Base-by-base conservation (phyloP, 495 filamentous ascomycete genomes). In the Aspergillus sclerotiicarbonarius region DNA sequence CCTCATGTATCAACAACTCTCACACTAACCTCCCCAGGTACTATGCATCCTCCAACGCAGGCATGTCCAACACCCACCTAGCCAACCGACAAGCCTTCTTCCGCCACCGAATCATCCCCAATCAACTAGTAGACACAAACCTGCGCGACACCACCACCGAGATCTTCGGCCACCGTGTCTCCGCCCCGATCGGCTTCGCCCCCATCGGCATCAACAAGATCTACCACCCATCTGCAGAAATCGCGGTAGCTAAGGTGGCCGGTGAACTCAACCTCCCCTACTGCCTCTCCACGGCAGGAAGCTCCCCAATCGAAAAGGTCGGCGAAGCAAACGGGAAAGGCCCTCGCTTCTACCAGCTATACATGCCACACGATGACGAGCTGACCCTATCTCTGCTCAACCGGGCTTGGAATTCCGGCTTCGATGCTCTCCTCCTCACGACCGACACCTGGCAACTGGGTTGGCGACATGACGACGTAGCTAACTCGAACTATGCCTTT, bases 41-140 rank as follows among this genome's bases (percentile, higher is more conserved):
- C 71, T 89, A 89, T 57, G 79, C 87, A 46, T 85, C 84, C 48
- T 87, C 75, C 56, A 88, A 87, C 61, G 86, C 86, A 12, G 84
- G 86, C 1, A 73, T 82, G 31, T 88, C 85, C 8, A 77, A 74
- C 56, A 90, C 86, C 15, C 85, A 89, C 66, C 76, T 84, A 2
- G 82, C 82, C 12, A 89, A 88, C 68, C 79, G 86, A 2, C 81
- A 87, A 66, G 79, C 87, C 59, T 89, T 89, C 78, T 87, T 80
- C 74, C 80, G 84, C 1, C 86, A 87, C 71, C 77, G 82, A 37
- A 83, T 89, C 64, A 80, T 88, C 55, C 86, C 85, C 3, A 76
- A 76, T 19, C 80, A 79, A 67, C 77, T 88, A 6, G 79, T 87
- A 56, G 83, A 87, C 68, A 88, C 84, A 0, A 83, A 79, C 59